These are phyloP conservation scores for Nepenthes gracilis DNA, from an alignment of 148 eudicot species.

Conservation along the genomic window DNA sequence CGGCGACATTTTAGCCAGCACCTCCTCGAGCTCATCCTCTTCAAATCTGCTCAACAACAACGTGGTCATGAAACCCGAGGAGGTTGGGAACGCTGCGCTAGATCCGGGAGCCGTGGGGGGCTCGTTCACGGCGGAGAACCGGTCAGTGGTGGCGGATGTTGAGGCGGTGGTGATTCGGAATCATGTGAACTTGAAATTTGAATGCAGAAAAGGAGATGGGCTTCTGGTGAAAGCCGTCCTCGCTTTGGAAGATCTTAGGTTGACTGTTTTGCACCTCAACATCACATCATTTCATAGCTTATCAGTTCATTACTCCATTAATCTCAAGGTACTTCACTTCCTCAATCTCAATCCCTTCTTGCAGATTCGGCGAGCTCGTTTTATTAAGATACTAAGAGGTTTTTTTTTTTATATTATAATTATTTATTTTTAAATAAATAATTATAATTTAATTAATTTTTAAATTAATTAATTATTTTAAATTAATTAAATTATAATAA, in stretches of 20 bases:
- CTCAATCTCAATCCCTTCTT: too few species aligned
- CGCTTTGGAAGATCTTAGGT: constrained; percentile 37
- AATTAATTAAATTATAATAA: too few species aligned
- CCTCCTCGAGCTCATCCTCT: constrained; percentile 18
- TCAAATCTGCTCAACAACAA: constrained; percentile 10
- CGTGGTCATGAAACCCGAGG: constrained; percentile 6
- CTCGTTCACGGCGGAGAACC: constrained; percentile 27
- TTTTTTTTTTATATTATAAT: background rate
- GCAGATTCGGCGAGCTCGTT: too few species aligned
- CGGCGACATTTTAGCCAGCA: constrained; percentile 20
- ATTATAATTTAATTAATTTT: too few species aligned
- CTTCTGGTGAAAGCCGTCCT: constrained; percentile 30
- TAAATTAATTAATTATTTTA: too few species aligned
- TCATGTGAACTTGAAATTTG: constrained; percentile 39
- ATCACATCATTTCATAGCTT: constrained; percentile 30
- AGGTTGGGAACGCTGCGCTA: background rate
- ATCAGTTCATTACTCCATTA: constrained; percentile 34
- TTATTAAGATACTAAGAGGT: too few species aligned
- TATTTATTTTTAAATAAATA: too few species aligned
- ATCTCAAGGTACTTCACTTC: constrained; percentile 32
- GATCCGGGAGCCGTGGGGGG: constrained; percentile 3
- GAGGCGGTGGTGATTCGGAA: constrained; percentile 36
- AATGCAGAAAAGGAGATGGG: constrained; percentile 31
- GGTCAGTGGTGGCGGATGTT: constrained; percentile 23
- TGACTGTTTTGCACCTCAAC: constrained; percentile 44